Evolutionary conservation across 2,329 filamentous ascomycete species (phyloP), one percentile per base, ranked within the genome.

Genomic region (Dryadomyces quercivorus): DNA sequence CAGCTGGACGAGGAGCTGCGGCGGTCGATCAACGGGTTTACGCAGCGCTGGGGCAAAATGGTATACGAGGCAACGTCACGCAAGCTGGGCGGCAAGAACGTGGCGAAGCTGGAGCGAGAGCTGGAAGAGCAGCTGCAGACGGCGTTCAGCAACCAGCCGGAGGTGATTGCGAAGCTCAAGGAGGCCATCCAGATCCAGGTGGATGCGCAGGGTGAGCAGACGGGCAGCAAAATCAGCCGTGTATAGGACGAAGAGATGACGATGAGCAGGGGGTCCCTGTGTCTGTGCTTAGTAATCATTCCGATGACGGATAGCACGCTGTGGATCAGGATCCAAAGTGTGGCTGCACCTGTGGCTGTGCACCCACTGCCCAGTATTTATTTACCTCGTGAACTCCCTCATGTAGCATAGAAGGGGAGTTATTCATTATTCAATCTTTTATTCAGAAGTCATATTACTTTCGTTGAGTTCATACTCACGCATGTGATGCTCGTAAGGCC

Each of bases 1-100:
- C 80, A 83, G 64, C 65, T 85, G 54, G 82, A 85, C 59, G 80
- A 82, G 60, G 65, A 83, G 57, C 67, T 85, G 26, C 71, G 82
- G 52, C 77, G 81, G 64, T 78, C 76, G 50, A 85, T 85, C 53
- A 81, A 78, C 44, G 75, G 73, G 1, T 84, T 85, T 57, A 83
- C 81, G 16, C 77, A 77, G 63, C 72, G 78, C 42, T 85, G 81
- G 75, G 75, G 75, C 3, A 68, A 69, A 3, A 62, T 78, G 54
- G 68, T 77, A 45, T 73, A 75, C 45, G 76, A 78, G 5, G 74
- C 76, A 2, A 68, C 67, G 53, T 69, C 69, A 26, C 66, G 70
- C 40, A 77, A 75, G 61, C 66, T 72, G 3, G 75, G 74, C 0
- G 72, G 71, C 6, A 76, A 73, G 63, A 74, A 73, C 26, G 66